Conservation (phyloP, 2,329 filamentous ascomycete species). For the Trichoderma koningiopsis region DNA sequence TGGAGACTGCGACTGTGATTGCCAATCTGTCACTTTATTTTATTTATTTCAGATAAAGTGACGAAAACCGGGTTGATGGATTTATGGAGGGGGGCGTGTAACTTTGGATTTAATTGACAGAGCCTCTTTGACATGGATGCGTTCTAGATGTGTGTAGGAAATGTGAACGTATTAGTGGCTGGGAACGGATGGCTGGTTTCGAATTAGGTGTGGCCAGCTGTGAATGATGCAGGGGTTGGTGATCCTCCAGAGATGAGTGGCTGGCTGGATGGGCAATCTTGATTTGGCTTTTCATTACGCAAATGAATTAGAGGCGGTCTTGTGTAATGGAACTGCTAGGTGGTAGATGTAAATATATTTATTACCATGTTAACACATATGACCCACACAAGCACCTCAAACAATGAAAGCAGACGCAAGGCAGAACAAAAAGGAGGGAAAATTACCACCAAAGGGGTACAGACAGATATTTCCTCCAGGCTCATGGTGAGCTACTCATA, state of each 20-base stretch:
- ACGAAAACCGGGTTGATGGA: slow-evolving; percentile 2
- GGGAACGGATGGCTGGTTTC: neutral
- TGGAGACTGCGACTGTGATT: neutral
- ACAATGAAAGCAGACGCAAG: neutral
- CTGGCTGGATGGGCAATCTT: neutral
- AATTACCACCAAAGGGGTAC: neutral
- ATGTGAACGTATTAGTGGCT: neutral
- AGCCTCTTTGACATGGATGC: neutral
- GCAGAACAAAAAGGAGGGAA: neutral
- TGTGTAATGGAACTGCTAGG: neutral
- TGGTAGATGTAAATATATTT: neutral
- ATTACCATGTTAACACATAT: neutral
- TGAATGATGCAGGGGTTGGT: neutral
- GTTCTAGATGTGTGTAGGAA: neutral
- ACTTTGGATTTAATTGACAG: neutral
- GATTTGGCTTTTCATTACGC: neutral
- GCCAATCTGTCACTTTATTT: slow-evolving; percentile 1
- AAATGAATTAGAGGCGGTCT: neutral
- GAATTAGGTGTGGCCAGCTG: neutral
- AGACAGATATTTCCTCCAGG: neutral
- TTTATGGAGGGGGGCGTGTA: slow-evolving; percentile 10
- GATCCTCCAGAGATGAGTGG: neutral
- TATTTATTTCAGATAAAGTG: neutral
- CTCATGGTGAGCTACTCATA: neutral
- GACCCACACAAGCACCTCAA: neutral